Evolutionary conservation across 2,329 filamentous ascomycete genomes (phyloP), one percentile per base, ranked within the genome.

Genomic region (Paraphaeosphaeria sporulosa): DNA sequence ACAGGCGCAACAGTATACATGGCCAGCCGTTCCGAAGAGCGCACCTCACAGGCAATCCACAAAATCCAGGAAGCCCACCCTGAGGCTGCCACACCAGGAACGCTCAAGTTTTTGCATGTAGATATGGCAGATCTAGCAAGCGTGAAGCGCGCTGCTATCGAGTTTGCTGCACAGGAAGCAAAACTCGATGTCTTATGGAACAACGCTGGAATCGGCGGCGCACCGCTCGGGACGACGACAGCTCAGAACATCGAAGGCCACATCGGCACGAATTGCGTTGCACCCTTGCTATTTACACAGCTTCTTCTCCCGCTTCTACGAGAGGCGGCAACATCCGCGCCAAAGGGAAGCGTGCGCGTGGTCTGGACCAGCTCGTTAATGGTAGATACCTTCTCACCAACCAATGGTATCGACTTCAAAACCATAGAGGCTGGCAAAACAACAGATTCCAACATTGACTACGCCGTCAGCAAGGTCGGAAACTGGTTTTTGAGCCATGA

Each of bases 1-100:
- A 80, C 79, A 27, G 83, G 85, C 55, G 85, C 80, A 34, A 85
- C 76, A 0, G 81, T 88, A 30, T 87, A 86, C 71, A 72, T 86
- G 27, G 83, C 84, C 15, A 80, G 81, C 4, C 83, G 85, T 34
- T 81, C 73, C 5, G 66, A 76, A 44, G 51, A 52, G 19, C 51
- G 55, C 10, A 59, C 60, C 2, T 71, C 78, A 25, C 84, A 83
- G 64, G 83, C 77, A 13, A 67, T 71, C 12, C 62, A 69, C 1
- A 81, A 83, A n/a, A 83, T 87, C 53, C 38, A 54, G 38, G 67
- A 73, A 2, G 63, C 73, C 3, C 82, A 19, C 4, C 13, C n/a
- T 9, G 19, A 42, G 15, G 40, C 54, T 10, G 0, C 58, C 27
- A 58, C 52, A 58, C 65, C 55, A 40, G 47, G 55, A 3, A 57